Evolutionary conservation across 257 asterid genomes (phyloP).

Genomic region (Scutellaria minor): DNA sequence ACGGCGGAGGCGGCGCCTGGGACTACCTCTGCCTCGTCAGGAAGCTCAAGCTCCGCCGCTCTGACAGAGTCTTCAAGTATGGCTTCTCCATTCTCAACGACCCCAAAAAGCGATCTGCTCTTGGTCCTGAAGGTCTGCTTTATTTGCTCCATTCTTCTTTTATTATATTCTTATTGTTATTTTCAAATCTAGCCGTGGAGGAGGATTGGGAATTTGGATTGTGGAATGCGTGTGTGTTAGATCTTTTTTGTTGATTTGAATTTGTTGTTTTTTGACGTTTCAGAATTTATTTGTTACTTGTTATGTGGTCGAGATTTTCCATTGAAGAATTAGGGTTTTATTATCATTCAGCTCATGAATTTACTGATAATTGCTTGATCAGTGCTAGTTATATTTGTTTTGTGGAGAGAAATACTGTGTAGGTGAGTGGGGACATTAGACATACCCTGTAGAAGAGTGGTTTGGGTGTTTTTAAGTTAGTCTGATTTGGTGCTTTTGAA

Average conservation of each 20-base stretch:
- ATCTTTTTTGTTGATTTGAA: constrained; percentile 13
- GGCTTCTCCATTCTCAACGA: constrained; percentile 73
- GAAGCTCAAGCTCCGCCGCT: constrained; percentile 91
- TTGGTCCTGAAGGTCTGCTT: constrained; percentile 79
- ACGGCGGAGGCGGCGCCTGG: constrained; percentile 98
- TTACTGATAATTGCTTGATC: neutral
- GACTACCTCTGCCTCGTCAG: constrained; percentile 89
- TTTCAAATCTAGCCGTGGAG: constrained; percentile 13
- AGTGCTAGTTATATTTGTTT: neutral
- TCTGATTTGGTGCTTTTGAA: constrained; percentile 1
- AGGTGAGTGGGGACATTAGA: neutral
- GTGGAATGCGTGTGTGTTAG: constrained; percentile 28
- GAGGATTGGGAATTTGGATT: constrained; percentile 38
- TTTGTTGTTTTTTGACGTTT: constrained; percentile 7
- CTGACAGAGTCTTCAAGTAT: constrained; percentile 76
- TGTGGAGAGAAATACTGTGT: neutral
- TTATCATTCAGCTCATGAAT: neutral
- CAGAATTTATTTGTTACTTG: neutral
- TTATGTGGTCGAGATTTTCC: neutral
- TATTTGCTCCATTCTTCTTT: neutral
- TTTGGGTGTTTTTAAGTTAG: neutral
- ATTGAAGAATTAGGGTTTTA: constrained; percentile 20
- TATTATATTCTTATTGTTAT: too few species aligned
- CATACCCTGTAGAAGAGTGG: too few species aligned
- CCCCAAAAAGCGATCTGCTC: constrained; percentile 81